These are phyloP conservation scores for Russula lepida DNA, from an alignment of 768 basidiomycete genomes.

Conservation along the genomic window DNA sequence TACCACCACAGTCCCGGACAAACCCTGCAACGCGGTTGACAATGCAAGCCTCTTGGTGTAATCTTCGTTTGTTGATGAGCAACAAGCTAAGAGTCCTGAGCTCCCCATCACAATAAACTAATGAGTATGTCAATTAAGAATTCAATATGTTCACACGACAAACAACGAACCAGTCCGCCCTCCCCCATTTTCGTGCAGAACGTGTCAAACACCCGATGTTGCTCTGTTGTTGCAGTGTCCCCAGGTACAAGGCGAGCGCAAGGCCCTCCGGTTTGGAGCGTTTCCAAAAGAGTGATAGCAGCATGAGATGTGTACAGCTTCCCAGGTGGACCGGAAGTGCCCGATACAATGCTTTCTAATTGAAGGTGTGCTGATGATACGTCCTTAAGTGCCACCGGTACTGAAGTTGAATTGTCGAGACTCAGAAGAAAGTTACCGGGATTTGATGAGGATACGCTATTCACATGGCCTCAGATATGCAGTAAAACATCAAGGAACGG, in stretches of 20 bases:
- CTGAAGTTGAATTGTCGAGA: slow-evolving; percentile 11
- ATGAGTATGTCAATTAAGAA: neutral
- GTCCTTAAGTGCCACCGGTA: slow-evolving; percentile 20
- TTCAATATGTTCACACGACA: neutral
- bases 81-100: slow-evolving; percentile 16
- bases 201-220: slow-evolving; percentile 8
- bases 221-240: slow-evolving; percentile 7
- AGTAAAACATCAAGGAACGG: neutral
- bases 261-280: slow-evolving; percentile 20
- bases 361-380: slow-evolving; percentile 2
- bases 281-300: slow-evolving; percentile 15
- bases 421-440: slow-evolving; percentile 4
- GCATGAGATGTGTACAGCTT: slow-evolving; percentile 21
- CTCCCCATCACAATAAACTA: slow-evolving; percentile 20
- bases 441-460: neutral
- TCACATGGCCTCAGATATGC: neutral
- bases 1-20: slow-evolving; percentile 15
- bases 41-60: slow-evolving; percentile 13
- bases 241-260: slow-evolving; percentile 17
- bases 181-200: slow-evolving; percentile 16
- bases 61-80: slow-evolving; percentile 17
- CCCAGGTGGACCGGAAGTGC: slow-evolving; percentile 19
- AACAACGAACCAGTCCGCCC: slow-evolving; percentile 13
- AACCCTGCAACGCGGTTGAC: slow-evolving; percentile 10
- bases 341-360: slow-evolving; percentile 12